A percentile compares a stretch with the other conserved stretches of the same genome.
Evolutionary conservation across 148 eudicot species (phyloP).

Genomic region (Rhododendron simsii): DNA sequence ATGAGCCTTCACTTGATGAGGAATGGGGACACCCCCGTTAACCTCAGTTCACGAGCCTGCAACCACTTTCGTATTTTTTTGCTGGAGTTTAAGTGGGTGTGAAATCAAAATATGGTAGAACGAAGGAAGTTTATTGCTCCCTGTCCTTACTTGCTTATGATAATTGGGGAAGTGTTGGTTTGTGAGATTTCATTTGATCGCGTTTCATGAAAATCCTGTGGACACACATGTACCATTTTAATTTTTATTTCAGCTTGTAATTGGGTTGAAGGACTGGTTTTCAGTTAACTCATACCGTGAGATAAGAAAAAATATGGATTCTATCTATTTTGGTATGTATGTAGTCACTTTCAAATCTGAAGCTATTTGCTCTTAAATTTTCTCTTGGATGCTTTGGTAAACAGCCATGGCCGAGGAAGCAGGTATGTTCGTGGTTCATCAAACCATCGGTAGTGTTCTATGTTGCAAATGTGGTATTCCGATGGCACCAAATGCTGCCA

Average conservation of each 20-base stretch:
- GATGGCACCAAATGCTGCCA: constrained; percentile 69
- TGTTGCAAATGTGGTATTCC: constrained; percentile 71
- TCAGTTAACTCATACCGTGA: too few relatives aligned
- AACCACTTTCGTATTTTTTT: background rate
- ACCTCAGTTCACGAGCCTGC: too few relatives aligned
- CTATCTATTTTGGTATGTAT: too few relatives aligned
- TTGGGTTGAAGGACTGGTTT: background rate
- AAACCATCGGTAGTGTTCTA: constrained; percentile 54
- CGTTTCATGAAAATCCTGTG: background rate
- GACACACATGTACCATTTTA: too few relatives aligned
- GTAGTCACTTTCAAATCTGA: too few relatives aligned
- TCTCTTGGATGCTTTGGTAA: background rate
- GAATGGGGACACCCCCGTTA: too few relatives aligned
- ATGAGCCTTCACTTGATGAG: background rate
- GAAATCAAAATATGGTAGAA: too few relatives aligned
- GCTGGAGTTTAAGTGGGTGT: background rate
- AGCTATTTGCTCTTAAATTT: background rate
- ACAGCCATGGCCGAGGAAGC: constrained; percentile 38
- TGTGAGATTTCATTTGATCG: background rate
- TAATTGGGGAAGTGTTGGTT: background rate
- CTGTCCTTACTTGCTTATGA: background rate
- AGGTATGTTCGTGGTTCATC: constrained; percentile 51
- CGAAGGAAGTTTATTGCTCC: background rate
- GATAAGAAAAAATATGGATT: too few relatives aligned
- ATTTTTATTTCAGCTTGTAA: background rate